Conservation (phyloP, 371 early-diverging fungal species). For the Cokeromyces recurvatus region DNA sequence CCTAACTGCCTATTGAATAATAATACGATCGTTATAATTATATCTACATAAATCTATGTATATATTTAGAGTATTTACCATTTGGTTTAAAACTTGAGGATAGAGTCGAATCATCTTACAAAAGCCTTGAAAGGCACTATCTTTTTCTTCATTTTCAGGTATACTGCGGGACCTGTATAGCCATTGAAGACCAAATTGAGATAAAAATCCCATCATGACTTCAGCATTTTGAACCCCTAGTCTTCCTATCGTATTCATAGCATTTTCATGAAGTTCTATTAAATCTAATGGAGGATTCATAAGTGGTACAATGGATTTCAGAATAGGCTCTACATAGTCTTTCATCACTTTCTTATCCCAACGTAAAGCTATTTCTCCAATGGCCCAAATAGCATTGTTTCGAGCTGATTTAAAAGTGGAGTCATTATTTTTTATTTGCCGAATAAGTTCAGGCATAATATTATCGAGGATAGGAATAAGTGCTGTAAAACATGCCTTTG, state of each 20-base stretch:
- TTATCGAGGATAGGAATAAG: constrained; percentile 67
- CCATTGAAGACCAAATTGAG: constrained; percentile 68
- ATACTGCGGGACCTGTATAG: constrained; percentile 57
- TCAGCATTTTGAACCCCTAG: constrained; percentile 76
- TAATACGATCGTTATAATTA: background rate
- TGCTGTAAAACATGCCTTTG: constrained; percentile 75
- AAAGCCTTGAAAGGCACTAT: constrained; percentile 86
- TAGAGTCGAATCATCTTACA: constrained; percentile 37
- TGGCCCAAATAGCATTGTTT: constrained; percentile 96
- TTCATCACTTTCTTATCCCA: constrained; percentile 54
- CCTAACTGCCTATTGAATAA: constrained; percentile 46
- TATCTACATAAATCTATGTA: too few species aligned
- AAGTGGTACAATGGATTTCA: constrained; percentile 35
- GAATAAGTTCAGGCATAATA: constrained; percentile 71
- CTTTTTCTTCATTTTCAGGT: constrained; percentile 88
- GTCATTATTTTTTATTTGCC: constrained; percentile 61
- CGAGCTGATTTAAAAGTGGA: constrained; percentile 61
- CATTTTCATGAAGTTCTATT: constrained; percentile 75
- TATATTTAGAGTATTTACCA: too few species aligned
- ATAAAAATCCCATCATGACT: constrained; percentile 63
- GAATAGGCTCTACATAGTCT: constrained; percentile 61
- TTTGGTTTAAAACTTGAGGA: too few species aligned
- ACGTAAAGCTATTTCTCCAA: constrained; percentile 89
- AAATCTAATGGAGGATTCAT: constrained; percentile 33
- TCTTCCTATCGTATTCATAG: constrained; percentile 88